Base-by-base conservation (phyloP, 768 basidiomycete species). In the Lactarius deliciosus region DNA sequence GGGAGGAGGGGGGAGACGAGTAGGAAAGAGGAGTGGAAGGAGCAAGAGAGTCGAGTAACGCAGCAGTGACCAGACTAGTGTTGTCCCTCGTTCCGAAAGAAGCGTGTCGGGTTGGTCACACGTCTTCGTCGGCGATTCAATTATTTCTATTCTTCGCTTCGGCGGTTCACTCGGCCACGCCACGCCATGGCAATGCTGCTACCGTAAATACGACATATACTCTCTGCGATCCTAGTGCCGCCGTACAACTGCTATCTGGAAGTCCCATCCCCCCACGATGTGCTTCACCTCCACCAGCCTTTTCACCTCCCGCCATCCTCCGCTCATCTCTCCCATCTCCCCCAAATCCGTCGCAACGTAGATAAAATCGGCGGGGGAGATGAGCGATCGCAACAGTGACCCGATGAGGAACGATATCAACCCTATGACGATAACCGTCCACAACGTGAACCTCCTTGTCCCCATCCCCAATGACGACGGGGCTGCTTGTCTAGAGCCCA, bases 361-460 rank as follows among this genome's bases (percentile, higher is more conserved):
- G 54, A 95, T 87, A 78, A 94, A 96, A 77, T 97, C 96, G 18
- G 90, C 92, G 54, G 96, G 92, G 7, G 89, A 91, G 45, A 98
- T 80, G 68, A 98, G 81, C 20, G 92, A 94, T 63, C 96, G 86
- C 68, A 97, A 78, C 63, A 98, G 79, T 32, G 94, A 96, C 64
- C 96, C 96, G 72, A 98, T 84, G 72, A 98, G 79, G 77, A 98
- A 95, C 32, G 91, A 89, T 72, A 97, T 91, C 69, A 98, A 76
- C 45, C 87, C 94, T 45, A 90, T 85, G 66, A 94, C 79, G 71
- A 97, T 73, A 65, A 96, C 76, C 50, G 86, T 88, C 55, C 80
- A 79, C 60, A 83, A 74, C 50, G 79, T 79, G 72, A 81, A 86
- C 63, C 62, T 71, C 63, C 72, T 63, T 55, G 57, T 61, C 57